Conservation (phyloP, 345 rosid species). For the Geranium rotundifolium region DNA sequence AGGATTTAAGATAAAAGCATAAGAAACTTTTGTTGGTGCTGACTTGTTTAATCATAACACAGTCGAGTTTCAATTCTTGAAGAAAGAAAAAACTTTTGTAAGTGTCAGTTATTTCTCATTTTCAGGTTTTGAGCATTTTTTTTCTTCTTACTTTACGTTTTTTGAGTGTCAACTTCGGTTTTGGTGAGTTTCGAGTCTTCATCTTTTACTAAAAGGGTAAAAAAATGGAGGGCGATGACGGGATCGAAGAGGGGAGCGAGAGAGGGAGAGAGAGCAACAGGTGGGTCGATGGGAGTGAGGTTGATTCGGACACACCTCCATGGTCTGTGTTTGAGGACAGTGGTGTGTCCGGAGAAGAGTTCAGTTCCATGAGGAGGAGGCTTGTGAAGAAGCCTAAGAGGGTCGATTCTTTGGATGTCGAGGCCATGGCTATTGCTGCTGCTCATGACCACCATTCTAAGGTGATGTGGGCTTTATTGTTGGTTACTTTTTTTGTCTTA, state of each 20-base stretch:
- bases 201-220: too few relatives aligned
- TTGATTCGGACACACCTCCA: conserved; percentile 48
- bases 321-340: conserved; percentile 17
- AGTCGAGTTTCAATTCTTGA: too few relatives aligned
- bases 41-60: too few relatives aligned
- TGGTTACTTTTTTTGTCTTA: neutral
- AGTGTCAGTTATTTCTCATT: too few relatives aligned
- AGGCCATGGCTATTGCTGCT: conserved; percentile 74
- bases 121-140: too few relatives aligned
- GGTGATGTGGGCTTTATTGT: conserved; percentile 30
- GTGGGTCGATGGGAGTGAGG: conserved; percentile 79
- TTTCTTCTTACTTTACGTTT: too few relatives aligned
- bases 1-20: neutral
- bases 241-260: conserved; percentile 52
- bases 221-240: conserved; percentile 46
- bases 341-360: conserved; percentile 30
- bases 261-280: conserved; percentile 30
- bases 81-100: too few relatives aligned
- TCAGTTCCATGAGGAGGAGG: conserved; percentile 56
- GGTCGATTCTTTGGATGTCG: conserved; percentile 72
- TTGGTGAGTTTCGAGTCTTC: too few relatives aligned
- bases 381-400: conserved; percentile 51
- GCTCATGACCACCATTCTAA: conserved; percentile 35
- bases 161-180: too few relatives aligned
- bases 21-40: too few relatives aligned